Evolutionary conservation across 768 basidiomycete species (phyloP).

Genomic region (Hydnomerulius pinastri): DNA sequence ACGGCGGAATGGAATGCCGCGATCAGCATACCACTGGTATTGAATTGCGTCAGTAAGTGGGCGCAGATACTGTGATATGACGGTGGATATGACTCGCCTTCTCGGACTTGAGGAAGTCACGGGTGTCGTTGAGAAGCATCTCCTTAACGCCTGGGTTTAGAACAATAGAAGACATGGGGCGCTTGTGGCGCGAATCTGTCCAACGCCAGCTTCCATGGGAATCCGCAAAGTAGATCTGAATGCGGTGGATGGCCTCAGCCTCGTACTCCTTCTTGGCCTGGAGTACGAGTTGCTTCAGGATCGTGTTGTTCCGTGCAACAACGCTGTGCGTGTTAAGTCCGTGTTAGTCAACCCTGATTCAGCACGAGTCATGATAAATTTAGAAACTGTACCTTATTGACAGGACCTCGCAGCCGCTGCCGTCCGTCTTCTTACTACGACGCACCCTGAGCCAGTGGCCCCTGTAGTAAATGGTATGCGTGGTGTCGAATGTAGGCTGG

Average conservation of each 20-base stretch:
- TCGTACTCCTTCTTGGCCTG: constrained; percentile 91
- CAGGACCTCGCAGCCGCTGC: constrained; percentile 70
- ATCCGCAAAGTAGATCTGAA: constrained; percentile 90
- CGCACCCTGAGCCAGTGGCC: constrained; percentile 83
- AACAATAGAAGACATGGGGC: constrained; percentile 86
- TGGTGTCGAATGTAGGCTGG: constrained; percentile 86
- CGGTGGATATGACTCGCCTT: constrained; percentile 48
- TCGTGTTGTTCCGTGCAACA: constrained; percentile 78
- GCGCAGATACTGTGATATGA: background rate
- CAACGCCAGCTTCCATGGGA: constrained; percentile 87
- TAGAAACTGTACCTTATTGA: constrained; percentile 61
- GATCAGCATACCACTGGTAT: constrained; percentile 84
- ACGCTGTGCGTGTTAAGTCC: constrained; percentile 52
- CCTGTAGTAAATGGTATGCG: constrained; percentile 85
- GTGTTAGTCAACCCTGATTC: constrained; percentile 13
- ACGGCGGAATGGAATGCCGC: constrained; percentile 89
- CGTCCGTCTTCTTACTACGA: constrained; percentile 67
- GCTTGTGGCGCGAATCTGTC: constrained; percentile 85
- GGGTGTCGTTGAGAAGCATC: constrained; percentile 79
- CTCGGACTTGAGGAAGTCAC: constrained; percentile 82
- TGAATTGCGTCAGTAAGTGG: constrained; percentile 3
- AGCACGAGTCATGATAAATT: constrained; percentile 12
- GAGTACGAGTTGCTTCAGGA: constrained; percentile 86
- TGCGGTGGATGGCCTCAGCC: constrained; percentile 82
- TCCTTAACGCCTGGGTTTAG: constrained; percentile 88